A percentile compares a stretch with the other conserved stretches of the same genome.
Evolutionary conservation across 352 stramenopile genomes (phyloP).

Genomic region (Globisporangium polare): DNA sequence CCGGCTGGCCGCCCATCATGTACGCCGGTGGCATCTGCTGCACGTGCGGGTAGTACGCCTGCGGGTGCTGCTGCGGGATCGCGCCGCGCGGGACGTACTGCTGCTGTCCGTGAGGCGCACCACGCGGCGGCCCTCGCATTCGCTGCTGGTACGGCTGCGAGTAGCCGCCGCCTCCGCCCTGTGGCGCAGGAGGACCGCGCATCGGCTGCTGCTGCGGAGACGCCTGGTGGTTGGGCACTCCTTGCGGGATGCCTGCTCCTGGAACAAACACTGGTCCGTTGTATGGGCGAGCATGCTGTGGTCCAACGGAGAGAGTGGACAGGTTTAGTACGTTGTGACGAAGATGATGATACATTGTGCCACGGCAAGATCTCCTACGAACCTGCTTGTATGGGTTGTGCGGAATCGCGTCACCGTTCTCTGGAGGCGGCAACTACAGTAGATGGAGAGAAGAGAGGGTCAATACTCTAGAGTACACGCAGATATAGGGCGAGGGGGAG

Average conservation of each 20-base stretch:
- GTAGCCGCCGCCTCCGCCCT: slow-evolving; percentile 4
- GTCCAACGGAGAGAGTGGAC: background rate
- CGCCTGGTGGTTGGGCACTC: slow-evolving; percentile 18
- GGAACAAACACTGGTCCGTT: slow-evolving; percentile 41
- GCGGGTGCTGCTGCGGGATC: slow-evolving; percentile 30
- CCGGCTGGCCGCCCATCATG: slow-evolving; percentile 42
- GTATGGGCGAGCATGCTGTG: slow-evolving; percentile 33
- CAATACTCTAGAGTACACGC: background rate
- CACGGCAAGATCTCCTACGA: background rate
- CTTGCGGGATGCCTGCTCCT: slow-evolving; percentile 12
- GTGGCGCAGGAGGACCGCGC: slow-evolving; percentile 32
- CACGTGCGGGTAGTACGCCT: slow-evolving; percentile 44
- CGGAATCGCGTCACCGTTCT: slow-evolving; percentile 4
- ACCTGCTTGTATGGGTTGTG: slow-evolving; percentile 18
- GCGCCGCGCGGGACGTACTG: slow-evolving; percentile 34
- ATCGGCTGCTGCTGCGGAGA: slow-evolving; percentile 41
- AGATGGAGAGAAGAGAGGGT: background rate
- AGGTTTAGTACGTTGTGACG: background rate
- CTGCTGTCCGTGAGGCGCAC: slow-evolving; percentile 30
- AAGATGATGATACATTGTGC: background rate
- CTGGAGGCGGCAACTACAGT: background rate
- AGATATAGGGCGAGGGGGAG: background rate
- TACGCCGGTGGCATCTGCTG: slow-evolving; percentile 36
- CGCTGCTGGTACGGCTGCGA: slow-evolving; percentile 36
- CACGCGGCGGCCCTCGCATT: slow-evolving; percentile 33